Base-by-base conservation (phyloP, 2,329 filamentous ascomycete species). In the Aureobasidium vineae region DNA sequence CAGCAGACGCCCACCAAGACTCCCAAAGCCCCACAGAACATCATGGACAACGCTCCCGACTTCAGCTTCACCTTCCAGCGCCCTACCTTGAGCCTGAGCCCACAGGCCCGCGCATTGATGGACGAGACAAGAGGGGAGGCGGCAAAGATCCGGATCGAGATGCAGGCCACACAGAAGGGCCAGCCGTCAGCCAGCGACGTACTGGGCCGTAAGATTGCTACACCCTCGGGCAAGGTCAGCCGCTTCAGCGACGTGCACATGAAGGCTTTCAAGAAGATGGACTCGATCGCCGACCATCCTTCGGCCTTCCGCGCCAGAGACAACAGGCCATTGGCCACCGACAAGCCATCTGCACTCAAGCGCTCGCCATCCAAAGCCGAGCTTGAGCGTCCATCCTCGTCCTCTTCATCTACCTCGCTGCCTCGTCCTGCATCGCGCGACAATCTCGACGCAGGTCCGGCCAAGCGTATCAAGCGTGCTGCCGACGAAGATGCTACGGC, bases 231-330 rank as follows among this genome's bases (percentile, higher is more conserved):
- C 71, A 93, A 89, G 75, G 84, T 86, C 60, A 82, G 88, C 57
- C 88, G 94, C 53, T 98, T 89, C 79, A 97, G 91, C 75, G 89
- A 92, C 69, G 88, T 86, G 43, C 94, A 98, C 76, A 90, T 91
- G 85, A 87, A 88, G 59, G 86, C 94, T 73, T 97, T 98, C 80
- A 91, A 91, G 79, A 98, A 96, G 82, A 97, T 98, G 94, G 92
- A 97, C 75, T 97, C 93, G 1, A 97, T 98, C 74, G 91, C 87
- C 50, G 88, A 88, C 69, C 93, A 97, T 75, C 84, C 92, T 10
- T 96, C 93, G 13, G 86, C 89, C 19, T 95, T 88, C 80, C 84
- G 91, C 69, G 84, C 84, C 26, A 65, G 31, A 21, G 52, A 64
- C 38, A 40, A 78, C 82, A 5, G 82, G 77, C 41, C 82, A 83